phyloP scores from a whole-genome alignment of 768 basidiomycete species.

The Tricholoma sp. region DNA sequence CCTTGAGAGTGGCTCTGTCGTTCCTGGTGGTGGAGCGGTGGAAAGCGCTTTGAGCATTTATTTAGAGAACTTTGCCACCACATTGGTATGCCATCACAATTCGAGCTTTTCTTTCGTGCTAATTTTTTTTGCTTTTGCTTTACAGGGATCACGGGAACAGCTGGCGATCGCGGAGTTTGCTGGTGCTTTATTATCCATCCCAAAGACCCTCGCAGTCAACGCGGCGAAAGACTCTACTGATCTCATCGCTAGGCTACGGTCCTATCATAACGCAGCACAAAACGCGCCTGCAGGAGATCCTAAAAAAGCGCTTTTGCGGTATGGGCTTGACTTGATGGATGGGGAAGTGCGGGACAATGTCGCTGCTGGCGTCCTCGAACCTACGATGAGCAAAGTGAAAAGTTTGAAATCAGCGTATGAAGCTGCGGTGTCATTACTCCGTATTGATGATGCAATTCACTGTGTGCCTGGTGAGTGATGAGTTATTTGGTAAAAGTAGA shows the following conservation, averaged over 20 bases:
- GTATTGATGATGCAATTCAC: conserved; percentile 96
- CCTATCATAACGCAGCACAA: conserved; percentile 96
- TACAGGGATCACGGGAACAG: conserved; percentile 94
- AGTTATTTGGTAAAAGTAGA: conserved; percentile 1
- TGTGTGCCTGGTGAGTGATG: conserved; percentile 70
- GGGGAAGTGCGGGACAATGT: conserved; percentile 96
- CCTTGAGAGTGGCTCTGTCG: conserved; percentile 90
- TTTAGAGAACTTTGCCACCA: conserved; percentile 97
- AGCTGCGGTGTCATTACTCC: conserved; percentile 88
- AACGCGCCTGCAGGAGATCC: conserved; percentile 88
- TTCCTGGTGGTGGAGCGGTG: conserved; percentile 96
- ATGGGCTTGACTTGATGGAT: conserved; percentile 91
- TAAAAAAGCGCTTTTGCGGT: conserved; percentile 84
- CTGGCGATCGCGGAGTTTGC: conserved; percentile 99
- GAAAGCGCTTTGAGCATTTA: conserved; percentile 97
- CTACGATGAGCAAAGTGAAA: conserved; percentile 95
- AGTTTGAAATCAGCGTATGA: conserved; percentile 97
- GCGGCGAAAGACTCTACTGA: conserved; percentile 99
- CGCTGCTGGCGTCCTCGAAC: conserved; percentile 88
- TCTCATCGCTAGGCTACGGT: conserved; percentile 91
- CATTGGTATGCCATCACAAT: conserved; percentile 63
- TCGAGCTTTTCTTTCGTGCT: conserved; percentile 4
- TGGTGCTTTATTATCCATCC: conserved; percentile 84
- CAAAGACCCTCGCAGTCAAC: conserved; percentile 95
- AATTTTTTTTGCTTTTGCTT: conserved; percentile 5